phyloP scores from a whole-genome alignment of 2,329 filamentous ascomycete genomes.

The Diaporthe sp. region DNA sequence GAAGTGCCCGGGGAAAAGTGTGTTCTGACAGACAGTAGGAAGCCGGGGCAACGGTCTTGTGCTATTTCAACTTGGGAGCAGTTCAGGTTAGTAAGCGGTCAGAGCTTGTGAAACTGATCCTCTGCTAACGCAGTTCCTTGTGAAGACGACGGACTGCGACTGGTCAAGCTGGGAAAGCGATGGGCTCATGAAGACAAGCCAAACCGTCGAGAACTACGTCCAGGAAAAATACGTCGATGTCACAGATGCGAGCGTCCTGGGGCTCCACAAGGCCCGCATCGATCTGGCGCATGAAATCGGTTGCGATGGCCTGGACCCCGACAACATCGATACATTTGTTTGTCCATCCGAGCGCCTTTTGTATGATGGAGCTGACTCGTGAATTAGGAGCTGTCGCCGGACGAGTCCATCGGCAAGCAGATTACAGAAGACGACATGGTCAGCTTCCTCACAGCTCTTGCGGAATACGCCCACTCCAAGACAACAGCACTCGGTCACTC shows the following conservation, averaged over 20 bases:
- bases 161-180: conserved; percentile 6
- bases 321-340: conserved; percentile 33
- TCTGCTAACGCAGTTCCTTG: background rate
- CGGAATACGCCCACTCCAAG: conserved; percentile 28
- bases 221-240: conserved; percentile 33
- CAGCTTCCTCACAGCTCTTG: conserved; percentile 20
- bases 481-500: conserved; percentile 21
- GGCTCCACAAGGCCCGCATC: conserved; percentile 23
- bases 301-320: conserved; percentile 32
- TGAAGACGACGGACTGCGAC: conserved; percentile 28
- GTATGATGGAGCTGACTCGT: background rate
- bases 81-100: background rate
- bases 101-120: background rate
- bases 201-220: conserved; percentile 14
- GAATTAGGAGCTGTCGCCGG: conserved; percentile 2
- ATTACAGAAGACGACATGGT: conserved; percentile 33
- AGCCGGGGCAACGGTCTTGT: conserved; percentile 25
- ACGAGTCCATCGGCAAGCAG: conserved; percentile 30
- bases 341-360: background rate
- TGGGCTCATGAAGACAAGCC: conserved; percentile 22
- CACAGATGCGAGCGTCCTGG: conserved; percentile 5
- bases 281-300: conserved; percentile 32
- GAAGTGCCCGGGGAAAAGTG: background rate
- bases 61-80: conserved; percentile 31
- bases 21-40: background rate